These are phyloP conservation scores for Croton laevigatus DNA, from an alignment of 441 rosid species.

Conservation along the genomic window DNA sequence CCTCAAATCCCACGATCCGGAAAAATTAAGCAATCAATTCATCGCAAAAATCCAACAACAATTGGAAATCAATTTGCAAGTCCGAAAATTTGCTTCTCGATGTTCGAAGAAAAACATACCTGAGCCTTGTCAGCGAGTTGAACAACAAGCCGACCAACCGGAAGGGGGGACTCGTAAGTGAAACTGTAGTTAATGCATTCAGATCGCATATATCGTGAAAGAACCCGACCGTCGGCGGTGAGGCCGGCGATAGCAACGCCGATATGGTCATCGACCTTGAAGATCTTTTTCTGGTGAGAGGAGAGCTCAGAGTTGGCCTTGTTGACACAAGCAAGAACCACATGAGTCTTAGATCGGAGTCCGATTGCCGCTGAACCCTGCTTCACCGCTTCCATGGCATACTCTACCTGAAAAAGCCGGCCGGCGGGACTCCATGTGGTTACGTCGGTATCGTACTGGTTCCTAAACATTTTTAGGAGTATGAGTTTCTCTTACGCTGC, in stretches of 20 bases:
- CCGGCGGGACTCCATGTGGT: constrained; percentile 98
- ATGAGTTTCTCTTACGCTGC: background rate
- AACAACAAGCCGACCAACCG: constrained; percentile 93
- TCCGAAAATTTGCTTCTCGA: constrained; percentile 1
- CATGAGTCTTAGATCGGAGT: constrained; percentile 91
- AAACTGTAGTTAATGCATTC: constrained; percentile 85
- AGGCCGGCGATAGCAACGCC: constrained; percentile 97
- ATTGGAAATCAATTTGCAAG: background rate
- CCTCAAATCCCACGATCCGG: constrained; percentile 10
- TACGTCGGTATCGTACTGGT: constrained; percentile 95
- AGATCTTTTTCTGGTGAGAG: constrained; percentile 96
- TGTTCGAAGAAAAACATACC: constrained; percentile 35
- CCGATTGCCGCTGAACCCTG: constrained; percentile 98
- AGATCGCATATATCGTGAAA: constrained; percentile 91
- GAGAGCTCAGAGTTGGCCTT: constrained; percentile 93
- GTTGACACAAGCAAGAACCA: constrained; percentile 80
- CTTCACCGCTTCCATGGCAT: constrained; percentile 99
- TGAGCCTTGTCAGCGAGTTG: constrained; percentile 98
- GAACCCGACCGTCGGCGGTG: constrained; percentile 95
- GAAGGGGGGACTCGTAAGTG: constrained; percentile 89
- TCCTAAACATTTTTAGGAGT: constrained; percentile 66
- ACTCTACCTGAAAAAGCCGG: constrained; percentile 87
- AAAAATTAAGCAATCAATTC: background rate
- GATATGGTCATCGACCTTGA: constrained; percentile 95
- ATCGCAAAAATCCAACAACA: background rate